Evolutionary conservation across 306 rosid species (phyloP).

Genomic region (Aeschynomene evenia): DNA sequence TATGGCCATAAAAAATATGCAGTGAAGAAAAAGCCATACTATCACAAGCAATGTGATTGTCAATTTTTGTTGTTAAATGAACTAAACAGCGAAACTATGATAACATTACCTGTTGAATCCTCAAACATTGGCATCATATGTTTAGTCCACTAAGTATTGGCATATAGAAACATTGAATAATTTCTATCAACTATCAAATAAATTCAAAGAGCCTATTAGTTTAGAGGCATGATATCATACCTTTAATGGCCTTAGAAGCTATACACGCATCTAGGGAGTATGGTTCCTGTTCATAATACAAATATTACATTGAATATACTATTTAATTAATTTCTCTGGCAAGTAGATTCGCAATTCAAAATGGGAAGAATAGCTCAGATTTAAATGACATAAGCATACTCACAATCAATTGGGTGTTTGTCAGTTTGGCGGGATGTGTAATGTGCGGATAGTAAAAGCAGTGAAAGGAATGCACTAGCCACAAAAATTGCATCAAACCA

Average conservation of each 20-base stretch:
- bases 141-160: not conserved
- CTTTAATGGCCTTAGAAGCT: not conserved
- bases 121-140: not conserved
- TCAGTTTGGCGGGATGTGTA: slow-evolving; percentile 93
- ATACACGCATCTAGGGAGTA: not conserved
- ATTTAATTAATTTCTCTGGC: not conserved
- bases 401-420: slow-evolving; percentile 95
- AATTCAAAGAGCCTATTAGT: not conserved
- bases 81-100: no score
- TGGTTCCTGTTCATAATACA: slow-evolving; percentile 25
- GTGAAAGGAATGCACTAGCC: slow-evolving; percentile 98
- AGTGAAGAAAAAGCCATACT: not conserved
- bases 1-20: not conserved
- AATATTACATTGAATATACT: not conserved
- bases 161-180: not conserved
- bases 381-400: slow-evolving; percentile 28
- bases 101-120: not conserved
- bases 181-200: not conserved
- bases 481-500: slow-evolving; percentile 99
- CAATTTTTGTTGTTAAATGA: not conserved
- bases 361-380: slow-evolving; percentile 10
- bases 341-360: not conserved
- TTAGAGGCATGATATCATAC: not conserved
- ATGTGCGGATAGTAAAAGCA: slow-evolving; percentile 92
- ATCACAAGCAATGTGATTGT: not conserved